phyloP scores from a whole-genome alignment of 2,329 filamentous ascomycete species.

The Aspergillus tubingensis region DNA sequence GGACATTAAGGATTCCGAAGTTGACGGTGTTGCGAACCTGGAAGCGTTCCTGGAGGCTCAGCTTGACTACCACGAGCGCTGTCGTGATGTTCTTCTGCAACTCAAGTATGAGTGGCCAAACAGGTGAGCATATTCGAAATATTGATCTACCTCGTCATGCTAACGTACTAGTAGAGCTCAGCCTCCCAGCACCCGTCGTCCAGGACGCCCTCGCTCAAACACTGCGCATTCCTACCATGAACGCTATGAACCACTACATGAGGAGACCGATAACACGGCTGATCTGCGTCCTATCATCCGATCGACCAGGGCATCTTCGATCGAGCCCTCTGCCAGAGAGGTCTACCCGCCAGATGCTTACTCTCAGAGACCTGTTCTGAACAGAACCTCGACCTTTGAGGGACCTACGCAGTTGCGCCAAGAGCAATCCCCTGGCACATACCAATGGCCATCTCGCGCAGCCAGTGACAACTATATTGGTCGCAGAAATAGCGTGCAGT shows the following conservation, averaged over 20 bases:
- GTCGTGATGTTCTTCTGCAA: constrained; percentile 75
- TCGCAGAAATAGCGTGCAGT: constrained; percentile 50
- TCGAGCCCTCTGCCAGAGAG: constrained; percentile 42
- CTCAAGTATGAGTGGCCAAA: constrained; percentile 70
- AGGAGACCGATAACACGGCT: constrained; percentile 53
- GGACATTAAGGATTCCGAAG: constrained; percentile 91
- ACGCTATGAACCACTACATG: constrained; percentile 58
- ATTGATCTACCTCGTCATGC: constrained; percentile 16
- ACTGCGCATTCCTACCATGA: constrained; percentile 66
- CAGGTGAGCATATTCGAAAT: constrained; percentile 36
- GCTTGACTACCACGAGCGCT: constrained; percentile 87
- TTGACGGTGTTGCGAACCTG: constrained; percentile 77
- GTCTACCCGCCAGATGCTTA: constrained; percentile 44
- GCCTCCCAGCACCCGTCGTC: constrained; percentile 42
- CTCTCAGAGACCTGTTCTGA: constrained; percentile 50
- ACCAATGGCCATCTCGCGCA: constrained; percentile 52
- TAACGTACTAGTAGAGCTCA: constrained; percentile 23
- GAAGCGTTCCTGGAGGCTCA: constrained; percentile 83
- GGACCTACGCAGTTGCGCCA: constrained; percentile 55
- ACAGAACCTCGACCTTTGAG: constrained; percentile 61
- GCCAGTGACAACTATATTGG: constrained; percentile 58
- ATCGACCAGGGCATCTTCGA: constrained; percentile 44
- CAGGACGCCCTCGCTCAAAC: constrained; percentile 60
- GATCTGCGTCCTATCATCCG: constrained; percentile 57
- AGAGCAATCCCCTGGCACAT: constrained; percentile 52